Base-by-base conservation (phyloP, 2,329 filamentous ascomycete genomes). In the Coniochaeta ligniaria region DNA sequence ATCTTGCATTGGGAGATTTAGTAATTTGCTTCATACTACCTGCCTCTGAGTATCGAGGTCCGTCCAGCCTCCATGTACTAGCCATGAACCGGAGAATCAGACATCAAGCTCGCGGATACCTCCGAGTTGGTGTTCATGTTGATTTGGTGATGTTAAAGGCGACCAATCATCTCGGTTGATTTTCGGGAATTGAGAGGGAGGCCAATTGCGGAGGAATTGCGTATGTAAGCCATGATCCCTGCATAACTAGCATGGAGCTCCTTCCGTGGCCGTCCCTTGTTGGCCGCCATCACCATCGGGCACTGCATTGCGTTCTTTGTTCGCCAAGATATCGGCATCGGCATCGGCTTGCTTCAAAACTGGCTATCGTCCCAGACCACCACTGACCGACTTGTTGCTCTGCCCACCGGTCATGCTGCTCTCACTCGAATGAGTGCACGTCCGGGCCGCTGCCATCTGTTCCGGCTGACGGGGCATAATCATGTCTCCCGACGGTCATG, bases 401-500 rank as follows among this genome's bases (percentile, higher is more conserved):
- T 17, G 43, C 22, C 17, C 20, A 11, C 43, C 43, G 47, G 47
- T 17, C n/a, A 57, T 57, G 54, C 31, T 57, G 35, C 16, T 26
- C 6, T 36, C 54, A 22, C 54, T 57, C 54, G 54, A 57, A 57
- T 57, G 54, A 57, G 17, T 38, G 54, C 33, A 24, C 7, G 17
- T 22, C 14, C 14, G 28, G 56, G 8, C 38, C 26, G 56, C 56
- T n/a, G 54, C 54, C 54, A 45, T 31, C 56, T 33, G 24, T 26
- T 45, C 56, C 38, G 35, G 20, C 56, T 58, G 70, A 72, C 71
- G 71, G 68, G 72, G 66, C 71, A 66, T 62, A 71, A 76, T 67
- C 71, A 84, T 83, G 81, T 73, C 79, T 66, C 73, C 78, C 66
- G 78, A 82, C 69, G 72, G 69, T 66, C 68, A 73, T 63, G 43